Conservation (phyloP, 495 filamentous ascomycete genomes). For the Xanthoparmelia taractica region DNA sequence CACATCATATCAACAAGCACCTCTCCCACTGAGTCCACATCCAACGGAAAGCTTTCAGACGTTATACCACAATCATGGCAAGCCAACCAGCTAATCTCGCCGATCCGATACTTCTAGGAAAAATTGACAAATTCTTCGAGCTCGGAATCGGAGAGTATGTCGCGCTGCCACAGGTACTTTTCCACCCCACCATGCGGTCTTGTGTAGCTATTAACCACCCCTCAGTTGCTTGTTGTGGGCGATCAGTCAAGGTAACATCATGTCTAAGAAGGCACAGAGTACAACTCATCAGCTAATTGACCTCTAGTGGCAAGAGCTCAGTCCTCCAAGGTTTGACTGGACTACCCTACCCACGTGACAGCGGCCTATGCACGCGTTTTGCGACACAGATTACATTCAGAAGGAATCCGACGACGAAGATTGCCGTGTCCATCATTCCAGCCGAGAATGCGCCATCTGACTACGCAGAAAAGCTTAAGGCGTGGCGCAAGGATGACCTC, state of each 20-base stretch:
- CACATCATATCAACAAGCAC: background rate
- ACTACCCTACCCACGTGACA: constrained; percentile 38
- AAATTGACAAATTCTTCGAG: constrained; percentile 40
- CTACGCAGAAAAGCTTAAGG: constrained; percentile 24
- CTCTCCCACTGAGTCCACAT: background rate
- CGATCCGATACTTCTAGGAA: constrained; percentile 33
- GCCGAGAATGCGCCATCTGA: constrained; percentile 22
- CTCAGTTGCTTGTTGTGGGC: constrained; percentile 37
- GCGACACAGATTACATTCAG: constrained; percentile 46
- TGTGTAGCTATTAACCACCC: background rate
- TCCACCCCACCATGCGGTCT: too few relatives aligned
- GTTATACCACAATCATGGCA: background rate
- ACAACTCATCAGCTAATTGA: background rate
- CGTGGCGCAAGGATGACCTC: constrained; percentile 27
- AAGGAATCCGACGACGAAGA: constrained; percentile 19
- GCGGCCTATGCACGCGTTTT: constrained; percentile 40
- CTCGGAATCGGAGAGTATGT: constrained; percentile 38
- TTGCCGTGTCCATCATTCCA: constrained; percentile 30
- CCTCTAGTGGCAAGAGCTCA: constrained; percentile 39
- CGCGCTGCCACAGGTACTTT: constrained; percentile 29
- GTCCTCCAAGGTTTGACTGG: constrained; percentile 40
- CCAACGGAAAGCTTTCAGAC: background rate
- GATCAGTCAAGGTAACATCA: constrained; percentile 30
- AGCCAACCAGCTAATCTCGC: constrained; percentile 19
- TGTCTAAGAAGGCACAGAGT: background rate